Percentiles rank a stretch among this genome's conserved stretches.
These are phyloP conservation scores for Hansenula anomala DNA, from an alignment of 1,139 yeast genomes.

Conservation along the genomic window DNA sequence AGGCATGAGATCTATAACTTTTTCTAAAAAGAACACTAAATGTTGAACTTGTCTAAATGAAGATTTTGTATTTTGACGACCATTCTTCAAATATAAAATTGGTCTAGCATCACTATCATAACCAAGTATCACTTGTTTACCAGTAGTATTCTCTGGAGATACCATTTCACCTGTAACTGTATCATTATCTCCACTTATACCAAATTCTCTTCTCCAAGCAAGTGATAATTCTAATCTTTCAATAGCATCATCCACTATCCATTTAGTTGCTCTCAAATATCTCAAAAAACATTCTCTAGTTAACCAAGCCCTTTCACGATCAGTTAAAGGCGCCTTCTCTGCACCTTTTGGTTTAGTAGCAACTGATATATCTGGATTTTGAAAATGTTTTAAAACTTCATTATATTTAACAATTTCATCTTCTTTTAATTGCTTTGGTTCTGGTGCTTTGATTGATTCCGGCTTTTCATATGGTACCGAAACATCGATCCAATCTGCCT, in stretches of 20 bases:
- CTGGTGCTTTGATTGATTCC: constrained; percentile 43
- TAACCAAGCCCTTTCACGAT: constrained; percentile 79
- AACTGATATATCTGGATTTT: constrained; percentile 31
- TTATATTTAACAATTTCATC: constrained; percentile 55
- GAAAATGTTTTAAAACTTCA: constrained; percentile 54
- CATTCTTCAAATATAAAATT: constrained; percentile 81
- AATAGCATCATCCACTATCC: constrained; percentile 70
- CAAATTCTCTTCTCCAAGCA: constrained; percentile 89
- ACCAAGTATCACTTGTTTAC: constrained; percentile 83
- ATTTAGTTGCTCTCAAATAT: constrained; percentile 84
- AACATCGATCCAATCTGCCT: constrained; percentile 1
- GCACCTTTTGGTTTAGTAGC: constrained; percentile 26
- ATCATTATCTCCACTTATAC: constrained; percentile 55
- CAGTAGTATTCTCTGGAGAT: constrained; percentile 74
- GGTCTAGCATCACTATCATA: constrained; percentile 84
- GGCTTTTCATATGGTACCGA: constrained; percentile 44
- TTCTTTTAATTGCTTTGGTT: constrained; percentile 39
- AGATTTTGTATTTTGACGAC: constrained; percentile 87
- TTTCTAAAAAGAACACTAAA: constrained; percentile 83
- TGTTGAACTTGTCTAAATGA: constrained; percentile 87
- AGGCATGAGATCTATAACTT: constrained; percentile 86
- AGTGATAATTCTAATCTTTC: constrained; percentile 69
- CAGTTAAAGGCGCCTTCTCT: constrained; percentile 33
- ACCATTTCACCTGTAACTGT: constrained; percentile 56
- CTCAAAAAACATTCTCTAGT: constrained; percentile 84